Evolutionary conservation across 495 filamentous ascomycete genomes (phyloP).

Genomic region (Cairneyella variabilis): DNA sequence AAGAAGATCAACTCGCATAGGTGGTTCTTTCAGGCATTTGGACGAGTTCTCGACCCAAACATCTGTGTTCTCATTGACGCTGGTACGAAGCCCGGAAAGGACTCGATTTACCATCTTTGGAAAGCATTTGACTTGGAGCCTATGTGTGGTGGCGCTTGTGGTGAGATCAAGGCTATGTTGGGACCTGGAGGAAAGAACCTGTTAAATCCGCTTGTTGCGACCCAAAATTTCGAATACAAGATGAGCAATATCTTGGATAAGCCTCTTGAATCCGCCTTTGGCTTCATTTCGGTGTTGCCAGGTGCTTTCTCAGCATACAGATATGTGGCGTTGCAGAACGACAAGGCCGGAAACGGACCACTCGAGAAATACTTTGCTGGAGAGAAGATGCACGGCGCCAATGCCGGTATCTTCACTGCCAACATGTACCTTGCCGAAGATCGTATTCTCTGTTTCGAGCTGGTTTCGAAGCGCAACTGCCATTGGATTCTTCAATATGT

Average conservation of each 20-base stretch:
- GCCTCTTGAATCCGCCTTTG: constrained; percentile 94
- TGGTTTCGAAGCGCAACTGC: constrained; percentile 94
- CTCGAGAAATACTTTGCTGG: constrained; percentile 96
- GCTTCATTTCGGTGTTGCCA: constrained; percentile 94
- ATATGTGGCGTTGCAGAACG: constrained; percentile 91
- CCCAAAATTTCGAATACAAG: constrained; percentile 99
- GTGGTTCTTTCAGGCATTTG: constrained; percentile 99
- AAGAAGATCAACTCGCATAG: constrained; percentile 99
- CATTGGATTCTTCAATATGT: constrained; percentile 98
- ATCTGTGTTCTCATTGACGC: constrained; percentile 96
- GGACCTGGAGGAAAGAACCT: constrained; percentile 82
- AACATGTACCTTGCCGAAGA: constrained; percentile 99
- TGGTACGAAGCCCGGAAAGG: constrained; percentile 87
- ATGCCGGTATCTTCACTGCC: constrained; percentile 95
- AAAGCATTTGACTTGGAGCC: constrained; percentile 98
- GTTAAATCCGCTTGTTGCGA: constrained; percentile 89
- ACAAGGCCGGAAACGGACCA: constrained; percentile 87
- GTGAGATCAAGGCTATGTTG: constrained; percentile 99
- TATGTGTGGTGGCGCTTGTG: constrained; percentile 94
- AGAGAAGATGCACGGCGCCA: constrained; percentile 94
- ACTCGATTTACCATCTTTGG: constrained; percentile 96
- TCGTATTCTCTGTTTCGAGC: constrained; percentile 98
- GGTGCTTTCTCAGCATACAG: constrained; percentile 98
- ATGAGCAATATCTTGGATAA: constrained; percentile 99
- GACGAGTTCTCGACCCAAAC: constrained; percentile 86